Conservation (phyloP, 148 eudicot genomes). For the Cornus florida region DNA sequence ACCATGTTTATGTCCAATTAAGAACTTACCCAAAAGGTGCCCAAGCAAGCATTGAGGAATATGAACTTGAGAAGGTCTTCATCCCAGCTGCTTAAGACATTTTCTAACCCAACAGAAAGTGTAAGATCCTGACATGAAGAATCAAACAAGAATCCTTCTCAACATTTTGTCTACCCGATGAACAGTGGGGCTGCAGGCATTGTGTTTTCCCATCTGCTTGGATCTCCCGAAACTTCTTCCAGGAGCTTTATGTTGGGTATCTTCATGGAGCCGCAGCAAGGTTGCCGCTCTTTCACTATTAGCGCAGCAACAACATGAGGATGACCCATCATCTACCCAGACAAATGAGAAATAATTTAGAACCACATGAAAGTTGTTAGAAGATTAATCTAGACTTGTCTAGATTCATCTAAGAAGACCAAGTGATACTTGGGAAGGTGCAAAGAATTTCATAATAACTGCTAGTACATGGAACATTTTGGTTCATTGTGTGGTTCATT, state of each 20-base stretch:
- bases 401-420: too few relatives aligned
- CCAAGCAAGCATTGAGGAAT: constrained; percentile 56
- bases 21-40: constrained; percentile 63
- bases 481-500: too few relatives aligned
- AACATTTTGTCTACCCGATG: constrained; percentile 42
- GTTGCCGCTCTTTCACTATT: constrained; percentile 58
- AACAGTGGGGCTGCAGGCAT: constrained; percentile 12
- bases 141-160: constrained; percentile 48
- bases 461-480: too few relatives aligned
- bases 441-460: too few relatives aligned
- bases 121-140: constrained; percentile 57
- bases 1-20: too few relatives aligned
- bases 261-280: constrained; percentile 55
- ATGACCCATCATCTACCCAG: constrained; percentile 75
- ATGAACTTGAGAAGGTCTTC: constrained; percentile 51
- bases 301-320: constrained; percentile 80
- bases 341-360: not conserved
- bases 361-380: constrained; percentile 2
- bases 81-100: constrained; percentile 38
- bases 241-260: constrained; percentile 18
- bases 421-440: too few relatives aligned
- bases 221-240: constrained; percentile 25
- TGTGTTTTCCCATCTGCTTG: constrained; percentile 13
- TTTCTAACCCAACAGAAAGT: constrained; percentile 42
- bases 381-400: too few relatives aligned